Conservation (phyloP, 1,284 basidiomycete genomes). For the Vanrija pseudolonga region DNA sequence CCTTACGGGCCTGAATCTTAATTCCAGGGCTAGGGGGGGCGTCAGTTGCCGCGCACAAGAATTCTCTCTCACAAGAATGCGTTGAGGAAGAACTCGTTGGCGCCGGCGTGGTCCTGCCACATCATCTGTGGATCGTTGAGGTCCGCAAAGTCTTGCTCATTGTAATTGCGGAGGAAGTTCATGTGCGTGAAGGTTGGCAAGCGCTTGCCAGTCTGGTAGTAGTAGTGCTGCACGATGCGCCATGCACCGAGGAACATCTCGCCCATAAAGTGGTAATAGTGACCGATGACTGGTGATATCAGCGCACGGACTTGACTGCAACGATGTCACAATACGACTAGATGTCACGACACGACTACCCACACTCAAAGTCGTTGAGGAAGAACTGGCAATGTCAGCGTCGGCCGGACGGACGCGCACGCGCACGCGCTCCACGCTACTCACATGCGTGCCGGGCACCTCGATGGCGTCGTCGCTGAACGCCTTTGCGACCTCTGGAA, state of each 20-base stretch:
- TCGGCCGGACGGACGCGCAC: not conserved
- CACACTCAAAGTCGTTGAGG: slow-evolving; percentile 20
- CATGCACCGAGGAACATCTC: slow-evolving; percentile 36
- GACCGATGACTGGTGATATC: slow-evolving; percentile 19
- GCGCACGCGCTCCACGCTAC: not conserved
- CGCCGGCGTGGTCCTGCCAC: slow-evolving; percentile 33
- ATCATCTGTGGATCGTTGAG: slow-evolving; percentile 10
- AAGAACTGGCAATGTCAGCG: slow-evolving; percentile 17
- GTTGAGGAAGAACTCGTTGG: slow-evolving; percentile 30
- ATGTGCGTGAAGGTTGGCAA: slow-evolving; percentile 25
- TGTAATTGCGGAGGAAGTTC: slow-evolving; percentile 20
- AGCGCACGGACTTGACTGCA: not conserved
- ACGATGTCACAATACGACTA: not conserved
- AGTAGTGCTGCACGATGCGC: slow-evolving; percentile 26
- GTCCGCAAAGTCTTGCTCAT: too few relatives aligned
- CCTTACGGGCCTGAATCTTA: slow-evolving; percentile 12
- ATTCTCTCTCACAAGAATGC: slow-evolving; percentile 29
- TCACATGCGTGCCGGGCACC: slow-evolving; percentile 21
- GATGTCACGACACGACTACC: not conserved
- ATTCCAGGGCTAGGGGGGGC: slow-evolving; percentile 16
- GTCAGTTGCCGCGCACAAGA: not conserved
- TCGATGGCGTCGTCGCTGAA: slow-evolving; percentile 10
- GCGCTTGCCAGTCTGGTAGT: slow-evolving; percentile 12
- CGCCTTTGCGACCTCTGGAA: slow-evolving; percentile 12
- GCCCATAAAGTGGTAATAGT: slow-evolving; percentile 39